Conservation (phyloP, 2,329 filamentous ascomycete genomes). For the Fusarium chlamydosporum region DNA sequence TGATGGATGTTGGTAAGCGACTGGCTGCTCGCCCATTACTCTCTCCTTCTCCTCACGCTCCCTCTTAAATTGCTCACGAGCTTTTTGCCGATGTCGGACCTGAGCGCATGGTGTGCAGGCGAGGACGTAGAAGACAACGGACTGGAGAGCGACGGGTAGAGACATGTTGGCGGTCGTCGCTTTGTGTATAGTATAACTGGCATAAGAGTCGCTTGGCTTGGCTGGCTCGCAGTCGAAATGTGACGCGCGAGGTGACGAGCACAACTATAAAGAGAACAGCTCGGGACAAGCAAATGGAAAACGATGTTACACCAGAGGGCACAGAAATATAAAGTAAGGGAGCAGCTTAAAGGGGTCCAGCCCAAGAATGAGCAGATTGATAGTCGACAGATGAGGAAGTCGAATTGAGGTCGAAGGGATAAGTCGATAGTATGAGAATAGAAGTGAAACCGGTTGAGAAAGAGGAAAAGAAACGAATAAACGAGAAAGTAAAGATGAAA, state of each 20-base stretch:
- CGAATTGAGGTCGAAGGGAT: slow-evolving; percentile 4
- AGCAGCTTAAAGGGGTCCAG: slow-evolving; percentile 40
- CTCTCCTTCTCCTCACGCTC: slow-evolving; percentile 76
- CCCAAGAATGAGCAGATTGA: slow-evolving; percentile 43
- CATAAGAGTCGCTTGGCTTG: slow-evolving; percentile 42
- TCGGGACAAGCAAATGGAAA: slow-evolving; percentile 11
- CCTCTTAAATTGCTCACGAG: slow-evolving; percentile 77
- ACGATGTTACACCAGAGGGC: slow-evolving; percentile 29
- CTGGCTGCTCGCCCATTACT: slow-evolving; percentile 77
- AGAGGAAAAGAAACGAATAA: slow-evolving; percentile 21
- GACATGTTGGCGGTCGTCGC: slow-evolving; percentile 56
- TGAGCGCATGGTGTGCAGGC: slow-evolving; percentile 85
- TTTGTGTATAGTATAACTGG: slow-evolving; percentile 39
- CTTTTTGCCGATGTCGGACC: slow-evolving; percentile 76
- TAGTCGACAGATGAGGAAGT: slow-evolving; percentile 16
- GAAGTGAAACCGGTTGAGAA: slow-evolving; percentile 12
- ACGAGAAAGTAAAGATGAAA: slow-evolving; percentile 25
- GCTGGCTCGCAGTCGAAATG: slow-evolving; percentile 16
- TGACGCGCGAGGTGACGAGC: slow-evolving; percentile 11
- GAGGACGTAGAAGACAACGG: slow-evolving; percentile 81
- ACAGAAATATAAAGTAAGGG: slow-evolving; percentile 36
- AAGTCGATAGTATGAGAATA: slow-evolving; percentile 10
- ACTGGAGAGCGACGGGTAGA: slow-evolving; percentile 75
- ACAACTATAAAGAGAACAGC: slow-evolving; percentile 15
- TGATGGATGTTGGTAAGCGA: slow-evolving; percentile 81